These are phyloP conservation scores for Ophiognomonia clavigignenti-juglandacearum DNA, from an alignment of 2,329 filamentous ascomycete species.

Conservation along the genomic window DNA sequence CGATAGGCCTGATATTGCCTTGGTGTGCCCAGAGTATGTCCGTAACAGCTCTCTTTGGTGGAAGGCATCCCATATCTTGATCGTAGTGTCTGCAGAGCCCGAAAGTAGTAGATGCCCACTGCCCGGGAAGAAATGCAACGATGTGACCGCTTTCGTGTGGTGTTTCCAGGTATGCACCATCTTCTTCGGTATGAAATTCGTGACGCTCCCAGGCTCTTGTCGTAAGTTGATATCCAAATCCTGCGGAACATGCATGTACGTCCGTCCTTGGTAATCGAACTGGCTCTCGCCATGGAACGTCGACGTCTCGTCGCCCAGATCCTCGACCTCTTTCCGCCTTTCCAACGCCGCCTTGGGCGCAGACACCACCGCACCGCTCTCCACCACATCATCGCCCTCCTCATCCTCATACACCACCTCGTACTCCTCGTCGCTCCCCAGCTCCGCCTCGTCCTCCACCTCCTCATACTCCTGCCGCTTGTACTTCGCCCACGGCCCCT, in stretches of 20 bases:
- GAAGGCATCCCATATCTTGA: slow-evolving; percentile 94
- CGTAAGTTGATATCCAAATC: slow-evolving; percentile 81
- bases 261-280: slow-evolving; percentile 90
- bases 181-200: slow-evolving; percentile 95
- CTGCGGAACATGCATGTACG: slow-evolving; percentile 96
- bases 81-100: slow-evolving; percentile 81
- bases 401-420: slow-evolving; percentile 74
- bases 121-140: slow-evolving; percentile 80
- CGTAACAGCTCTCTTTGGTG: slow-evolving; percentile 83
- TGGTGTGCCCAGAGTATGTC: slow-evolving; percentile 86
- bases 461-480: slow-evolving; percentile 67
- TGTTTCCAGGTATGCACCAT: slow-evolving; percentile 84
- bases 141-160: slow-evolving; percentile 79
- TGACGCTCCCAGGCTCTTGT: slow-evolving; percentile 73
- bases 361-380: slow-evolving; percentile 56
- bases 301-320: slow-evolving; percentile 69
- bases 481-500: slow-evolving; percentile 93
- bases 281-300: slow-evolving; percentile 80
- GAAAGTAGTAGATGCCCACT: slow-evolving; percentile 87
- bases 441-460: slow-evolving; percentile 66
- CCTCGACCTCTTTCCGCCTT: slow-evolving; percentile 53
- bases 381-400: slow-evolving; percentile 59
- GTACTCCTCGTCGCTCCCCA: slow-evolving; percentile 75
- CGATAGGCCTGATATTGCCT: slow-evolving; percentile 82
- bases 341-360: slow-evolving; percentile 51